Evolutionary conservation across 768 basidiomycete species (phyloP), one percentile per base, ranked within the genome.

Genomic region (Porpolomopsis calyptriformis): DNA sequence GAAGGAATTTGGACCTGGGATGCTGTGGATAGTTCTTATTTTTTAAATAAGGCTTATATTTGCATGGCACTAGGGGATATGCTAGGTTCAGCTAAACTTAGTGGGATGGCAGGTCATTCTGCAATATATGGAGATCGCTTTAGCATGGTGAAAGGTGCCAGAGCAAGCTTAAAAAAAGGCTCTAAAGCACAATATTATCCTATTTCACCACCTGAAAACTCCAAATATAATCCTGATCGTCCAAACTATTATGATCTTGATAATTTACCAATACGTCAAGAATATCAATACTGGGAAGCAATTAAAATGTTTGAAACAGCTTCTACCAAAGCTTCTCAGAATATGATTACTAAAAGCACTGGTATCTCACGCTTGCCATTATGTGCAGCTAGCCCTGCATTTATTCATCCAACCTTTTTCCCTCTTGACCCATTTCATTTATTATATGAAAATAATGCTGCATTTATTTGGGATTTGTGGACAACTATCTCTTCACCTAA

Each of bases 351-450:
- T 1, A 50, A 47, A 38, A 24, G 14, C 11, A 57, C 57, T 26
- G 60, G 62, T 4, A 49, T 66, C 40, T 50, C 53, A 12, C 39
- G 51, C 19, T 45, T 64, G 33, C 60, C 62, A 18, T 48, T 64
- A 10, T 55, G 58, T 49, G 58, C 56, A 16, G 59, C 58, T 22
- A 60, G 56, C 36, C 43, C 42, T 9, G 58, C 61, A n/a, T 66
- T 64, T 48, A 10, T 53, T 2, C 60, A 64, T 40, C 64, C 62
- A 4, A 50, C 54, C 2, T 67, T 60, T 37, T 64, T 62, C 40
- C 60, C 62, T n/a, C 20, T 63, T 1, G 61, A 67, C 52, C 64
- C 63, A 14, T 67, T 65, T 45, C 63, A 67, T 53, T 40, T 67
- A 2, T 56, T 64, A 42, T 65, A 64, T 49, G 60, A 67, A 43